These are phyloP conservation scores for Lasiosphaeria hispida DNA, from an alignment of 495 filamentous ascomycete genomes.

Conservation along the genomic window DNA sequence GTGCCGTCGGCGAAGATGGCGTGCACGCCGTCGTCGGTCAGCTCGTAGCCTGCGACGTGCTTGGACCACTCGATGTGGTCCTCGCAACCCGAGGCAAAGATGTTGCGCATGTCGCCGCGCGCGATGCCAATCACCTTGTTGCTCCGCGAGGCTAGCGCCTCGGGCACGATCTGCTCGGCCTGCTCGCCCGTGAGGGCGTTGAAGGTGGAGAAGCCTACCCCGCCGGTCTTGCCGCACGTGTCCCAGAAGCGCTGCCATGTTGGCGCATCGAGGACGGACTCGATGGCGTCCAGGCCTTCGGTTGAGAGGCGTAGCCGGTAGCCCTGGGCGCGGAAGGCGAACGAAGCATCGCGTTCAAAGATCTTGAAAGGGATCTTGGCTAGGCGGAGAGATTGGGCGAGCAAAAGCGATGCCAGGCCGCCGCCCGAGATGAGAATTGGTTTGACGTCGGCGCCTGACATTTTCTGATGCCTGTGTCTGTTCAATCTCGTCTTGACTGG, in stretches of 20 bases:
- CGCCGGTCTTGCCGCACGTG: slow-evolving; percentile 51
- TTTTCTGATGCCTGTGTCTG: not conserved
- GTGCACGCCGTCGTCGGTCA: slow-evolving; percentile 42
- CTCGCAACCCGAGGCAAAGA: slow-evolving; percentile 49
- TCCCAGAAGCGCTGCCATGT: slow-evolving; percentile 51
- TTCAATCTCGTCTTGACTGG: too few relatives aligned
- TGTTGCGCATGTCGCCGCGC: slow-evolving; percentile 48
- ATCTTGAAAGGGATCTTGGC: slow-evolving; percentile 49
- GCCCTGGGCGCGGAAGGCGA: slow-evolving; percentile 52
- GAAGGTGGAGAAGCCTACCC: slow-evolving; percentile 41
- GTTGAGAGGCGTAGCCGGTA: slow-evolving; percentile 53
- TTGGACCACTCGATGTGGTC: slow-evolving; percentile 44
- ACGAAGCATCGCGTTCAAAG: slow-evolving; percentile 50
- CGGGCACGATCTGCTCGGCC: slow-evolving; percentile 16
- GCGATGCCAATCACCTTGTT: slow-evolving; percentile 52
- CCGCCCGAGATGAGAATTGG: slow-evolving; percentile 55
- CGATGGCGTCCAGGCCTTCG: slow-evolving; percentile 52
- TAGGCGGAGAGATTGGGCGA: slow-evolving; percentile 47
- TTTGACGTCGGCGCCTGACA: slow-evolving; percentile 24
- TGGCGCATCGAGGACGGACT: slow-evolving; percentile 46
- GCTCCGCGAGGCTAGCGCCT: slow-evolving; percentile 39
- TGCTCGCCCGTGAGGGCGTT: slow-evolving; percentile 45
- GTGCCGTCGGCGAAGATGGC: slow-evolving; percentile 50
- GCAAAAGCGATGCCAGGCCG: slow-evolving; percentile 49
- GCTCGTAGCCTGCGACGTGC: slow-evolving; percentile 48